Evolutionary conservation across 2,329 filamentous ascomycete genomes (phyloP).

Genomic region (Fusarium euwallaceae): DNA sequence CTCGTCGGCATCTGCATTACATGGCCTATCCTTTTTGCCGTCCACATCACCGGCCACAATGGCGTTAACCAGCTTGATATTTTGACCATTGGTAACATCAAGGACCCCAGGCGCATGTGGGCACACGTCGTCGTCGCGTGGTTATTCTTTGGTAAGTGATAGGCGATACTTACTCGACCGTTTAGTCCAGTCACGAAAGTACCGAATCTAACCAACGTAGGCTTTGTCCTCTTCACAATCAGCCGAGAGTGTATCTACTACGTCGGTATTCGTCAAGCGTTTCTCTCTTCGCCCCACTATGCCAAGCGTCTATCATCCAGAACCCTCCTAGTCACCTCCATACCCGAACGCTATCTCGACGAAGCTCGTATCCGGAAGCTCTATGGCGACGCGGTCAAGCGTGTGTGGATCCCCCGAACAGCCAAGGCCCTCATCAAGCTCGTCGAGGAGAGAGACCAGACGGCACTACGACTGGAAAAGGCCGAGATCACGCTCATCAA

Average conservation of each 20-base stretch:
- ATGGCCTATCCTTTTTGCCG: conserved; percentile 87
- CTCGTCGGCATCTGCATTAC: conserved; percentile 87
- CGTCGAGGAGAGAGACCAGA: conserved; percentile 84
- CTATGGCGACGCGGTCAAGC: conserved; percentile 85
- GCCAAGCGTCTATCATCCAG: conserved; percentile 88
- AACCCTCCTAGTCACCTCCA: conserved; percentile 89
- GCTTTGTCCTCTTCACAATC: conserved; percentile 89
- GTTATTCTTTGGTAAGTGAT: conserved; percentile 71
- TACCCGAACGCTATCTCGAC: conserved; percentile 83
- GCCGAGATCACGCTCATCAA: conserved; percentile 90
- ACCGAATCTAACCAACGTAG: conserved; percentile 53
- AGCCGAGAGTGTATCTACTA: conserved; percentile 91
- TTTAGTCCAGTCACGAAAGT: neutral
- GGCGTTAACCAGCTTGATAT: conserved; percentile 77
- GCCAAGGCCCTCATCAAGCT: conserved; percentile 82
- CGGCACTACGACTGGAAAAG: conserved; percentile 84
- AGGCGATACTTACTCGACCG: neutral
- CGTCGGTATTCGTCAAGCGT: conserved; percentile 93
- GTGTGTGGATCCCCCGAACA: conserved; percentile 86
- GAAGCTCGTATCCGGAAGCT: conserved; percentile 82
- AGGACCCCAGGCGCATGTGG: conserved; percentile 73
- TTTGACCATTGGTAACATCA: conserved; percentile 83
- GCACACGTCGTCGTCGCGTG: conserved; percentile 86
- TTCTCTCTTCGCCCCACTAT: conserved; percentile 87
- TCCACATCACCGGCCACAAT: conserved; percentile 86